These are phyloP conservation scores for Erigeron canadensis DNA, from an alignment of 129 eudicot genomes.

Conservation along the genomic window DNA sequence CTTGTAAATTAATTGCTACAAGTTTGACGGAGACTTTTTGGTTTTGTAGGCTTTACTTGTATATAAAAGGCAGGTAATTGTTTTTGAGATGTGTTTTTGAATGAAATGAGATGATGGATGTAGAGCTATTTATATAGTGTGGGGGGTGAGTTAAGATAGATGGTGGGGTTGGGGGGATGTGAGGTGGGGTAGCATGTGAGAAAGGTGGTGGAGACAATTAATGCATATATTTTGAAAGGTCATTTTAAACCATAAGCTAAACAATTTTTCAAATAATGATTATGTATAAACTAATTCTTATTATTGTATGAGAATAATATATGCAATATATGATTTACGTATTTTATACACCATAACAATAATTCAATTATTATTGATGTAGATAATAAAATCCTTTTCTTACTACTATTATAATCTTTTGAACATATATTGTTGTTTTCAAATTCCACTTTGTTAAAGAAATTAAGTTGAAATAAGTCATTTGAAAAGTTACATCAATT, in stretches of 20 bases:
- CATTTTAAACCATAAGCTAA: conserved; percentile 30
- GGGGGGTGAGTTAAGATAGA: neutral
- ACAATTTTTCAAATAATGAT: conserved; percentile 8
- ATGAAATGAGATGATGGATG: conserved; percentile 13
- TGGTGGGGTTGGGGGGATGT: neutral
- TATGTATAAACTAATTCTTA: conserved; percentile 10
- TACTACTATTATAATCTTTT: conserved; percentile 9
- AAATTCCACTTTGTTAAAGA: neutral
- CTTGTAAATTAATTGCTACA: neutral
- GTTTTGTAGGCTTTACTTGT: conserved; percentile 15
- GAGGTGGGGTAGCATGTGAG: conserved; percentile 37
- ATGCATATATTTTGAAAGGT: conserved; percentile 26
- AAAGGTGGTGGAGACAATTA: conserved; percentile 33
- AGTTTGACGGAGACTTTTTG: neutral
- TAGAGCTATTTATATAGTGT: conserved; percentile 31
- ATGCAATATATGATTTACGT: conserved; percentile 20
- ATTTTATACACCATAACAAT: neutral
- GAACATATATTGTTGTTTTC: too few relatives aligned
- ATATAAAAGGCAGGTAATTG: conserved; percentile 16
- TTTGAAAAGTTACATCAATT: neutral
- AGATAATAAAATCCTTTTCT: neutral
- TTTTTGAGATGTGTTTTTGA: conserved; percentile 27
- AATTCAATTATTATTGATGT: conserved; percentile 2
- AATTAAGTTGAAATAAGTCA: neutral
- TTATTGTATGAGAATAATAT: neutral